These are phyloP conservation scores for Synura sp. DNA, from an alignment of 352 stramenopile genomes.

Conservation along the genomic window DNA sequence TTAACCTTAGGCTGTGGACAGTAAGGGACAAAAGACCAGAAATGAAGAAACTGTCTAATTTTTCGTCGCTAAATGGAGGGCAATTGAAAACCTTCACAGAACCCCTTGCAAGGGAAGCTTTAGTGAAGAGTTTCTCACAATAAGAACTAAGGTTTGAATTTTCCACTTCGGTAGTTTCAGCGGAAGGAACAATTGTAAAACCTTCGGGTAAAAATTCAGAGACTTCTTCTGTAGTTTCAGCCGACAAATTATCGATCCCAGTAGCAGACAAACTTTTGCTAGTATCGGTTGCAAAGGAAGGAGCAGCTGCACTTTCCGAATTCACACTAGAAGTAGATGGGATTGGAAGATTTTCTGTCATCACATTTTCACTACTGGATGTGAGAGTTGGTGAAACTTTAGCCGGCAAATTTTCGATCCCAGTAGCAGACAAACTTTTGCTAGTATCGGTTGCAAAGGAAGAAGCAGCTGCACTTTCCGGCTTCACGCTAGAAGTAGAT, in stretches of 20 bases:
- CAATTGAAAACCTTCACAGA: slow-evolving; percentile 36
- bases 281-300: slow-evolving; percentile 33
- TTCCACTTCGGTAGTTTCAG: slow-evolving; percentile 33
- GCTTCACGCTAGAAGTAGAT: slow-evolving; percentile 33
- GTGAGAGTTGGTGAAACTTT: slow-evolving; percentile 31
- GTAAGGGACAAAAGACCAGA: slow-evolving; percentile 33
- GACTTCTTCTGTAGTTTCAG: slow-evolving; percentile 35
- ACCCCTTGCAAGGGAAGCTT: slow-evolving; percentile 28
- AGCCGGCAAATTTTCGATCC: slow-evolving; percentile 32
- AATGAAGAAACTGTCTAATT: slow-evolving; percentile 38
- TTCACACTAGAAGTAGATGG: slow-evolving; percentile 35
- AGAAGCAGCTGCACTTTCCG: slow-evolving; percentile 31
- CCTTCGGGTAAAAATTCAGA: slow-evolving; percentile 35
- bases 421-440: slow-evolving; percentile 35
- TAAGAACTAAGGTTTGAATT: slow-evolving; percentile 35
- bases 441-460: slow-evolving; percentile 33
- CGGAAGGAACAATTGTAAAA: slow-evolving; percentile 36
- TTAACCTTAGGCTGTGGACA: slow-evolving; percentile 33
- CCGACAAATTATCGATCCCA: slow-evolving; percentile 33
- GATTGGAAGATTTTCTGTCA: slow-evolving; percentile 36
- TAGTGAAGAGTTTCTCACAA: slow-evolving; percentile 36
- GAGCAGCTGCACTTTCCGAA: slow-evolving; percentile 31
- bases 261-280: slow-evolving; percentile 35
- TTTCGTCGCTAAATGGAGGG: slow-evolving; percentile 32
- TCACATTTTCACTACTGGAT: slow-evolving; percentile 36